These are phyloP conservation scores for Artemisia argyi DNA, from an alignment of 129 eudicot genomes.

Conservation along the genomic window DNA sequence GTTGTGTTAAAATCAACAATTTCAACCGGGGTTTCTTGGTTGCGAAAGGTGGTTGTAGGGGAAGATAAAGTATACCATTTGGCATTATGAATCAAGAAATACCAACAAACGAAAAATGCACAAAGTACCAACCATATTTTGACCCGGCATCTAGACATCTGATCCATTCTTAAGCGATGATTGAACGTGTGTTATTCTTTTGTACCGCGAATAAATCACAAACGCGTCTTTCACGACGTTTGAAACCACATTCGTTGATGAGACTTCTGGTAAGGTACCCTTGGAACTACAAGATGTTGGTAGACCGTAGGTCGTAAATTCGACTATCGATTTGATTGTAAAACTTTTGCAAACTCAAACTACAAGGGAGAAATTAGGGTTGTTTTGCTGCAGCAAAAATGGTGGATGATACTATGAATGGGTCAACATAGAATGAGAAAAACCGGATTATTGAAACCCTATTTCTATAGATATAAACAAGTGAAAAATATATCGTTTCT, in stretches of 20 bases:
- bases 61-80: slow-evolving; percentile 50
- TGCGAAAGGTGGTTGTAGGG: slow-evolving; percentile 23
- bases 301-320: too few species aligned
- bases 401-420: slow-evolving; percentile 33
- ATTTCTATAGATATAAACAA: neutral
- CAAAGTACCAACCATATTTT: slow-evolving; percentile 56
- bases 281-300: too few species aligned
- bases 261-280: neutral
- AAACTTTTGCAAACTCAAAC: too few species aligned
- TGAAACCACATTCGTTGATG: neutral
- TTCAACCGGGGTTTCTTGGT: slow-evolving; percentile 16
- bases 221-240: neutral
- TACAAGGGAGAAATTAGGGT: slow-evolving; percentile 4
- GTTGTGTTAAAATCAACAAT: slow-evolving; percentile 16
- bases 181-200: neutral
- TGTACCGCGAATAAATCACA: too few species aligned
- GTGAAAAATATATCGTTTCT: too few species aligned
- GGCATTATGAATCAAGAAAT: slow-evolving; percentile 45
- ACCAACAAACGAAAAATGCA: slow-evolving; percentile 60
- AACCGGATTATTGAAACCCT: neutral
- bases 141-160: slow-evolving; percentile 35
- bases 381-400: slow-evolving; percentile 30
- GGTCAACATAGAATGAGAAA: slow-evolving; percentile 23
- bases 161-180: slow-evolving; percentile 31
- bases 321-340: too few species aligned